phyloP scores from a whole-genome alignment of 2,329 filamentous ascomycete genomes.

The Penicillium sclerotigenum region DNA sequence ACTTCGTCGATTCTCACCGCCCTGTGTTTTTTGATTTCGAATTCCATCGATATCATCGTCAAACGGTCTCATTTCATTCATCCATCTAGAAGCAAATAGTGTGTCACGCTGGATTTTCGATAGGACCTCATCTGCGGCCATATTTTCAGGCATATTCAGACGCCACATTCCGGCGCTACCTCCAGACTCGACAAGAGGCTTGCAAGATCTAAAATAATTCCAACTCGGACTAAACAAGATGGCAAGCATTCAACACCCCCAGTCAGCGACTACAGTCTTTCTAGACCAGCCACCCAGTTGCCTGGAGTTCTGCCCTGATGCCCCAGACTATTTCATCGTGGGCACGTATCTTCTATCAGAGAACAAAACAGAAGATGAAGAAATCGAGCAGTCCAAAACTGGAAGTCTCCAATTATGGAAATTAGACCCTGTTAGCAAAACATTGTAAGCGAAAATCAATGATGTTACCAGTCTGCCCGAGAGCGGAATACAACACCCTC shows the following conservation, averaged over 20 bases:
- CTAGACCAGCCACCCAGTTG: slow-evolving; percentile 47
- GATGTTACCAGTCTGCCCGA: neutral
- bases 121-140: neutral
- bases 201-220: neutral
- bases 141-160: neutral
- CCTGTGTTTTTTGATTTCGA: slow-evolving; percentile 5
- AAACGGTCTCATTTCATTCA: neutral
- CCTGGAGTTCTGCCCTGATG: slow-evolving; percentile 41
- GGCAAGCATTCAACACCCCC: slow-evolving; percentile 24
- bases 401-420: slow-evolving; percentile 70
- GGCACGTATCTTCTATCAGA: slow-evolving; percentile 74
- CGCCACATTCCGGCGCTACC: neutral
- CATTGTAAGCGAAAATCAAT: slow-evolving; percentile 26
- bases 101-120: neutral
- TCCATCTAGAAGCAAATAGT: neutral
- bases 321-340: slow-evolving; percentile 67
- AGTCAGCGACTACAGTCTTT: slow-evolving; percentile 35
- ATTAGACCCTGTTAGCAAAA: slow-evolving; percentile 39
- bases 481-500: neutral
- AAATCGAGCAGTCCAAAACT: slow-evolving; percentile 59
- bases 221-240: slow-evolving; percentile 8
- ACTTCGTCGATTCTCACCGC: slow-evolving; percentile 13
- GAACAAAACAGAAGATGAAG: slow-evolving; percentile 26
- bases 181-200: neutral
- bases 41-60: neutral